phyloP scores from a whole-genome alignment of 352 stramenopile species.

The Phytopythium montanum region DNA sequence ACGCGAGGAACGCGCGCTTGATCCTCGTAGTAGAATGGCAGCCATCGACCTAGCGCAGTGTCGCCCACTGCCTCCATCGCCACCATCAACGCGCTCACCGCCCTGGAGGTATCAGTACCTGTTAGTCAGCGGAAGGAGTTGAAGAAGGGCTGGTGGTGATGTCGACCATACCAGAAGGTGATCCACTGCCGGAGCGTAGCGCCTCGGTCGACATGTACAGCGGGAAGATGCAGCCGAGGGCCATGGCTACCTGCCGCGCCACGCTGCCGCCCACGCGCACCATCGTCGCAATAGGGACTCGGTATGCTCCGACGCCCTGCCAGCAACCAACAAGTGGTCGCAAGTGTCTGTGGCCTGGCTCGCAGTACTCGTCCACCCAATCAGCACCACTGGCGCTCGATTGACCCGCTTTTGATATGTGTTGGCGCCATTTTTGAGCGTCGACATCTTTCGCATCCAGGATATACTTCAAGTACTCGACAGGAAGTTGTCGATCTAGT shows the following conservation, averaged over 20 bases:
- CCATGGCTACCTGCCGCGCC: slow-evolving; percentile 48
- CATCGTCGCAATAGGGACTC: slow-evolving; percentile 20
- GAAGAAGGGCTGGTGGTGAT: too few species aligned
- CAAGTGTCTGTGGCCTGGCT: too few species aligned
- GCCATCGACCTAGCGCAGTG: slow-evolving; percentile 40
- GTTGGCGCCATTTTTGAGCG: too few species aligned
- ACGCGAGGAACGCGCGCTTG: slow-evolving; percentile 66
- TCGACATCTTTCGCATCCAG: too few species aligned
- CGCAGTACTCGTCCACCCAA: too few species aligned
- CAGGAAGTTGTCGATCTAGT: neutral
- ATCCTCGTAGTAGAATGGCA: slow-evolving; percentile 75
- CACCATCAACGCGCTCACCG: slow-evolving; percentile 58
- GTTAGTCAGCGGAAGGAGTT: neutral
- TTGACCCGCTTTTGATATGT: too few species aligned
- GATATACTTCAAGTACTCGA: too few species aligned
- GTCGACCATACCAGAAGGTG: slow-evolving; percentile 41
- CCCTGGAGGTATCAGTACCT: too few species aligned
- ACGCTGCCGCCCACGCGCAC: slow-evolving; percentile 48
- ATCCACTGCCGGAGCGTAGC: slow-evolving; percentile 46
- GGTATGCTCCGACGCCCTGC: too few species aligned
- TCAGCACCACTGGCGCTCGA: too few species aligned
- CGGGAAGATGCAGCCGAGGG: slow-evolving; percentile 54
- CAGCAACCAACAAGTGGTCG: too few species aligned
- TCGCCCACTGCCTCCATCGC: slow-evolving; percentile 58
- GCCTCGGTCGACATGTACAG: slow-evolving; percentile 57